Evolutionary conservation across 108 stramenopile species (phyloP).

Genomic region (Cyclostephanos invisitatus): DNA sequence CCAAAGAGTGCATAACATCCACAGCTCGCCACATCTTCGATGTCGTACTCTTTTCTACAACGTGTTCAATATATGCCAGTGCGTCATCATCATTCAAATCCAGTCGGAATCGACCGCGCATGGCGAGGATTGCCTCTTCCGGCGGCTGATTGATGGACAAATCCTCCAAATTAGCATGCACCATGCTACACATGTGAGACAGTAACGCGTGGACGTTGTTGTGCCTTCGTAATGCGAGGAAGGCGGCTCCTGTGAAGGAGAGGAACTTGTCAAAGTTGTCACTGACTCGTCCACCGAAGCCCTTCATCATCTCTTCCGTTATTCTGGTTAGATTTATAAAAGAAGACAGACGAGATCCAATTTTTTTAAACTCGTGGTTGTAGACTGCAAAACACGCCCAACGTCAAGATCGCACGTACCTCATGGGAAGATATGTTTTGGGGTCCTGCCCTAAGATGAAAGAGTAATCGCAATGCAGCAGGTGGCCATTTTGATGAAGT

Average conservation of each 20-base stretch:
- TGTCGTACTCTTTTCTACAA: slow-evolving; percentile 70
- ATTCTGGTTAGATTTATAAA: slow-evolving; percentile 45
- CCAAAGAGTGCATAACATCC: slow-evolving; percentile 82
- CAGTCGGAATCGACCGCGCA: slow-evolving; percentile 71
- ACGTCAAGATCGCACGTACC: slow-evolving; percentile 11
- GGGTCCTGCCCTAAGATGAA: slow-evolving; percentile 89
- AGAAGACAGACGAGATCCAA: neutral
- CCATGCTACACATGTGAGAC: slow-evolving; percentile 68
- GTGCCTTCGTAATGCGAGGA: slow-evolving; percentile 75
- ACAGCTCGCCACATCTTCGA: slow-evolving; percentile 89
- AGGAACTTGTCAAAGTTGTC: slow-evolving; percentile 83
- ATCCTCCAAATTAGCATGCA: slow-evolving; percentile 58
- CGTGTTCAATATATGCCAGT: slow-evolving; percentile 73
- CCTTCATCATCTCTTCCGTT: slow-evolving; percentile 83
- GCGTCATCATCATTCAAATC: slow-evolving; percentile 79
- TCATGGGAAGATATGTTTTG: slow-evolving; percentile 83
- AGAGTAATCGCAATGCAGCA: slow-evolving; percentile 87
- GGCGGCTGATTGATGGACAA: slow-evolving; percentile 56
- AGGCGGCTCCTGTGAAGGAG: slow-evolving; percentile 79
- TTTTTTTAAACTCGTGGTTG: neutral
- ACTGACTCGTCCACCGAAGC: slow-evolving; percentile 84
- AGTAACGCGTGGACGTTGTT: slow-evolving; percentile 74
- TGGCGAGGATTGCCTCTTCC: slow-evolving; percentile 62
- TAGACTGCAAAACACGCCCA: neutral
- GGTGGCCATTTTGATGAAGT: slow-evolving; percentile 79